phyloP scores from a whole-genome alignment of 257 asterid genomes.

The Solanum etuberosum region DNA sequence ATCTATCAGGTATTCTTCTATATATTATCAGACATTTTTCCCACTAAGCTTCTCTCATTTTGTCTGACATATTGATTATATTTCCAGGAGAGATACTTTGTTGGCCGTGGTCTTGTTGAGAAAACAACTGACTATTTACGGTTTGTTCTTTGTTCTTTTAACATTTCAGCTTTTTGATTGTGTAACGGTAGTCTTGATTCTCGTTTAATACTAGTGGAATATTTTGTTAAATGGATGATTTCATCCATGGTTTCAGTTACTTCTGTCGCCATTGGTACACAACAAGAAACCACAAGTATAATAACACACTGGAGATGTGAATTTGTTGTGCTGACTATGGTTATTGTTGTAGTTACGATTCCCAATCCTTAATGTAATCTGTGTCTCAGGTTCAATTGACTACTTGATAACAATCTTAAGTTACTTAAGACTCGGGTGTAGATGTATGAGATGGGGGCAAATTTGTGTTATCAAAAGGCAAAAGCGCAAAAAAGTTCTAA shows the following conservation, averaged over 20 bases:
- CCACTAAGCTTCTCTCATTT: neutral
- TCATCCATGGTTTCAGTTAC: neutral
- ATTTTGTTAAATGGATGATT: neutral
- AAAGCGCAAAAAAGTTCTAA: neutral
- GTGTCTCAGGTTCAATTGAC: neutral
- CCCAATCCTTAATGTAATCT: neutral
- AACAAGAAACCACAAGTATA: neutral
- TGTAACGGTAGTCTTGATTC: neutral
- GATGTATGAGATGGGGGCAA: neutral
- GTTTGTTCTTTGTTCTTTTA: slow-evolving; percentile 24
- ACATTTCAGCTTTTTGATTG: neutral
- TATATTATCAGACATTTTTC: neutral
- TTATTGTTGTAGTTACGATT: neutral
- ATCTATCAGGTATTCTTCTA: slow-evolving; percentile 61
- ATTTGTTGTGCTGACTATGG: neutral
- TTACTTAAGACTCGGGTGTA: neutral
- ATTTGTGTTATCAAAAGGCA: neutral
- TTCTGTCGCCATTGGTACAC: neutral
- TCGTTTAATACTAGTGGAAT: neutral
- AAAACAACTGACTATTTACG: slow-evolving; percentile 71
- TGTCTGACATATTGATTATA: neutral
- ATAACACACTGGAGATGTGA: neutral
- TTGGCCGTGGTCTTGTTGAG: slow-evolving; percentile 98
- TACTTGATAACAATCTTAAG: neutral
- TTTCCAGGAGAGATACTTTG: slow-evolving; percentile 93